Evolutionary conservation across 78 protist species (phyloP).

Genomic region (Dictyostelium discoideum): dicty_2.7 NC_007090.3:2174501-2175000

Average conservation of each 20-base stretch:
- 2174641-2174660: conserved; percentile 93
- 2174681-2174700: conserved; percentile 88
- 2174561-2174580: conserved; percentile 43
- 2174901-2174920: conserved; percentile 99
- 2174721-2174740: conserved; percentile 96
- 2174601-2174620: conserved; percentile 53
- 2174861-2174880: conserved; percentile 98
- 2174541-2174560: conserved; percentile 90
- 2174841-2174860: conserved; percentile 94
- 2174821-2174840: conserved; percentile 97
- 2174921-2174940: conserved; percentile 42
- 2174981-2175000: conserved; percentile 44
- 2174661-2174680: conserved; percentile 90
- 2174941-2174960: conserved; percentile 65
- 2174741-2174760: conserved; percentile 78
- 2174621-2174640: conserved; percentile 98
- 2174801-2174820: conserved; percentile 98
- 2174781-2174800: conserved; percentile 91
- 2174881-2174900: conserved; percentile 98
- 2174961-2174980: conserved; percentile 84
- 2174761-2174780: conserved; percentile 94
- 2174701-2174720: conserved; percentile 89
- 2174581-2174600: conserved; percentile 31
- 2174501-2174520: conserved; percentile 35
- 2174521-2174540: conserved; percentile 82